Percentiles rank a stretch among this genome's conserved stretches.
These are phyloP conservation scores for Senecio squalidus DNA, from an alignment of 140 eudicot species.

Conservation along the genomic window DNA sequence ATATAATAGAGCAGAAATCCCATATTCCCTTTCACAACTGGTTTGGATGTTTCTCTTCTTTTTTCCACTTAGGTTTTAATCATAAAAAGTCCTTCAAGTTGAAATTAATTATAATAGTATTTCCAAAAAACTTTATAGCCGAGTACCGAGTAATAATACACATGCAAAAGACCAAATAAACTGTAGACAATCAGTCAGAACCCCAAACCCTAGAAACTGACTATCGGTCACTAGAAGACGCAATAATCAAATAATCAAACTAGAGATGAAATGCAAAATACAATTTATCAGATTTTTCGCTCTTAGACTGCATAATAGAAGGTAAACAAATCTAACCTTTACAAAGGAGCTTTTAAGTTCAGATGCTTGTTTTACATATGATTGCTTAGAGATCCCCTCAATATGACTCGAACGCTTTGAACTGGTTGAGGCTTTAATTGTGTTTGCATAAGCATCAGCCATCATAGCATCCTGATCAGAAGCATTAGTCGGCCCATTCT, in stretches of 20 bases:
- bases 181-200: background rate
- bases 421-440: constrained; percentile 49
- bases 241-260: background rate
- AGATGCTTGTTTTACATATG: constrained; percentile 77
- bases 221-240: no score
- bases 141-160: background rate
- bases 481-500: constrained; percentile 55
- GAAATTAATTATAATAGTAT: no score
- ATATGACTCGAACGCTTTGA: constrained; percentile 63
- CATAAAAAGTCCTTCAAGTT: background rate
- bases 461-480: constrained; percentile 73
- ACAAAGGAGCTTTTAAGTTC: constrained; percentile 74
- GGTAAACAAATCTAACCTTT: constrained; percentile 42
- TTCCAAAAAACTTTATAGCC: background rate
- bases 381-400: constrained; percentile 92
- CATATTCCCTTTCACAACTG: no score
- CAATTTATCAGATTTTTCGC: background rate
- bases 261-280: constrained; percentile 2
- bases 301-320: background rate
- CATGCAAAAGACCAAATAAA: background rate
- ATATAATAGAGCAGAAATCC: background rate
- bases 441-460: constrained; percentile 66
- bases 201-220: no score
- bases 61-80: no score
- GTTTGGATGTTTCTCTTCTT: no score